Evolutionary conservation across 179 eudicot genomes (phyloP).

Genomic region (Silene vulgaris): DNA sequence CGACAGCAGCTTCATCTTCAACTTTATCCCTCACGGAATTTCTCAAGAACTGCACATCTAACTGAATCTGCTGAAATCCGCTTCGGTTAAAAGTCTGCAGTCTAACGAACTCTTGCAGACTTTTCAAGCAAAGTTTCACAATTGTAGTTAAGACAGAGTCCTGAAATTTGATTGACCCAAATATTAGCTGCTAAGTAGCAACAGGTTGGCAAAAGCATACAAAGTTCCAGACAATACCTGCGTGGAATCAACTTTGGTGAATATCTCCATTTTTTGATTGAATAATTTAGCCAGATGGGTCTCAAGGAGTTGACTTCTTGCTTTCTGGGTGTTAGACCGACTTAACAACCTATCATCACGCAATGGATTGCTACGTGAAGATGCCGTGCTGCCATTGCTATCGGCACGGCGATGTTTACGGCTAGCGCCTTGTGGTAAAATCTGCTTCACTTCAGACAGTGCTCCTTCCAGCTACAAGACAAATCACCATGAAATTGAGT

Average conservation of each 20-base stretch:
- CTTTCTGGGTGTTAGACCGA: constrained; percentile 73
- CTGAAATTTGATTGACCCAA: constrained; percentile 44
- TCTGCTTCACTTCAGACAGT: constrained; percentile 65
- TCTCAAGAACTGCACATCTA: constrained; percentile 85
- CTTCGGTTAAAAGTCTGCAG: constrained; percentile 92
- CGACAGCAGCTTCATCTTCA: constrained; percentile 91
- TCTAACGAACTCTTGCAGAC: constrained; percentile 85
- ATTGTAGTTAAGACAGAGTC: constrained; percentile 73
- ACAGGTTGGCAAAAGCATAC: background rate
- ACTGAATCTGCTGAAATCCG: constrained; percentile 98
- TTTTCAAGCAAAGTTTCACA: constrained; percentile 80
- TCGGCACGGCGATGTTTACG: constrained; percentile 79
- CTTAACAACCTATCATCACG: constrained; percentile 61
- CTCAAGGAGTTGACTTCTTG: constrained; percentile 92
- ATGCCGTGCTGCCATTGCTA: constrained; percentile 83
- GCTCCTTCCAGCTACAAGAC: constrained; percentile 55
- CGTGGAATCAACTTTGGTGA: constrained; percentile 91
- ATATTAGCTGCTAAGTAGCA: constrained; percentile 23
- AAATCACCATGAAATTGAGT: background rate
- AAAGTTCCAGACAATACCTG: constrained; percentile 42
- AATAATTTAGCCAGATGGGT: constrained; percentile 84
- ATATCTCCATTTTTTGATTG: constrained; percentile 91
- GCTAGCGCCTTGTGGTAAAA: constrained; percentile 70
- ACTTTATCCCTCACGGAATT: constrained; percentile 52
- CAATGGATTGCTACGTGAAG: constrained; percentile 89